phyloP scores from a whole-genome alignment of 331 rosid genomes.

The Cydonia oblonga region DNA sequence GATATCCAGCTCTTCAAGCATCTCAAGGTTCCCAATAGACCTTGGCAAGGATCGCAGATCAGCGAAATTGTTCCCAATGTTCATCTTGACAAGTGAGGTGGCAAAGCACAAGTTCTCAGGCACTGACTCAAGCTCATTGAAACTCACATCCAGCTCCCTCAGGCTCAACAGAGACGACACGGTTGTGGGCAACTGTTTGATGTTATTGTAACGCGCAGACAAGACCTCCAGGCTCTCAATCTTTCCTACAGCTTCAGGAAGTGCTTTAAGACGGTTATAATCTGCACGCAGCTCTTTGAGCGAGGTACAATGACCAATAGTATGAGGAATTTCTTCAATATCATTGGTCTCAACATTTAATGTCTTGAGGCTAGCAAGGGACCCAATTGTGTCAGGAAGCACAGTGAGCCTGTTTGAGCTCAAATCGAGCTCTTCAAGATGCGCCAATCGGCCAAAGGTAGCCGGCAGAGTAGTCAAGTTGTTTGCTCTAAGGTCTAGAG shows the following conservation, averaged over 20 bases:
- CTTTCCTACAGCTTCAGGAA: constrained; percentile 84
- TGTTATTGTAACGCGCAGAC: constrained; percentile 68
- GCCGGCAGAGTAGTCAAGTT: constrained; percentile 48
- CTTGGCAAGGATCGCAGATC: constrained; percentile 62
- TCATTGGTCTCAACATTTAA: constrained; percentile 74
- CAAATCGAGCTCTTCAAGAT: constrained; percentile 68
- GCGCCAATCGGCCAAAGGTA: constrained; percentile 51
- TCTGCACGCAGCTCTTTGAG: constrained; percentile 65
- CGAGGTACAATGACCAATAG: constrained; percentile 61
- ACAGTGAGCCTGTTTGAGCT: constrained; percentile 55
- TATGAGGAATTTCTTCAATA: constrained; percentile 72
- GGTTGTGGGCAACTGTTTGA: constrained; percentile 76
- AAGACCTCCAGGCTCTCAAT: constrained; percentile 64
- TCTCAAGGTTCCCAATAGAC: constrained; percentile 77
- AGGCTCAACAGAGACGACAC: constrained; percentile 61
- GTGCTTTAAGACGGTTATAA: constrained; percentile 70
- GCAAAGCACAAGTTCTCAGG: constrained; percentile 91
- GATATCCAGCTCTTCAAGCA: constrained; percentile 90
- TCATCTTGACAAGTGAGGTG: constrained; percentile 65
- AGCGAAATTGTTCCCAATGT: constrained; percentile 82
- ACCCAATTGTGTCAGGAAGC: constrained; percentile 63
- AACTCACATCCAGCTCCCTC: constrained; percentile 74
- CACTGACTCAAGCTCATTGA: constrained; percentile 77
- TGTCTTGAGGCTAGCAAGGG: constrained; percentile 48
- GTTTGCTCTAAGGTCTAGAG: constrained; percentile 60